These are phyloP conservation scores for Cladobotryum mycophilum DNA, from an alignment of 2,329 filamentous ascomycete genomes.

Conservation along the genomic window DNA sequence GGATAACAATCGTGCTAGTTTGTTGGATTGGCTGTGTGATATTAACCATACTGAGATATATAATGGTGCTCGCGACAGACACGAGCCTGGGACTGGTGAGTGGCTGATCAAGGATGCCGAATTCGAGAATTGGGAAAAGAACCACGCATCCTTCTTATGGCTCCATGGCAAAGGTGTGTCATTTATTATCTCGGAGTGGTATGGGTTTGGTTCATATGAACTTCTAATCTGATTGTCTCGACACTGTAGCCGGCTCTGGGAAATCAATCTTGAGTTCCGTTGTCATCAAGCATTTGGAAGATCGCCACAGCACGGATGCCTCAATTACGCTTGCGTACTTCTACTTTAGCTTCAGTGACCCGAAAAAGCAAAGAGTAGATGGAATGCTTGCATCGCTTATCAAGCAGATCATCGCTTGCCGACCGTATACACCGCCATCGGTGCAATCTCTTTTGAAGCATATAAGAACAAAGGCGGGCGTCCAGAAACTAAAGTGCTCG, in stretches of 20 bases:
- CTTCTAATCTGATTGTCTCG: background rate
- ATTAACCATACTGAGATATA: background rate
- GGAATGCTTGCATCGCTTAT: background rate
- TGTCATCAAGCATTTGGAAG: background rate
- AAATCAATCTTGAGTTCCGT: background rate
- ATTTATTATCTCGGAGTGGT: background rate
- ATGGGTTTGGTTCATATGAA: background rate
- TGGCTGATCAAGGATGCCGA: background rate
- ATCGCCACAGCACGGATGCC: background rate
- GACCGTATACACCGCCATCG: background rate
- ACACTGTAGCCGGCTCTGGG: background rate
- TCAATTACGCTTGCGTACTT: background rate
- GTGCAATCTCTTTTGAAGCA: background rate
- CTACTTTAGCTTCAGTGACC: background rate
- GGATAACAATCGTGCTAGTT: background rate
- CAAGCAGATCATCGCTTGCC: background rate
- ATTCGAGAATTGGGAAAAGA: background rate
- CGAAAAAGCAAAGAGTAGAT: background rate
- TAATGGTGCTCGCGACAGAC: background rate
- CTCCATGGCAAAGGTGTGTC: conserved; percentile 5
- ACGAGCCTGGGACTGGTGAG: background rate
- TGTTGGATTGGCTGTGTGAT: background rate
- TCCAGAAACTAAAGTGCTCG: background rate
- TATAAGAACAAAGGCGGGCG: background rate
- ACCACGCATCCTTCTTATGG: background rate